Evolutionary conservation across 2,329 filamentous ascomycete genomes (phyloP).

Genomic region (Chaetomiaceae sp.): DNA sequence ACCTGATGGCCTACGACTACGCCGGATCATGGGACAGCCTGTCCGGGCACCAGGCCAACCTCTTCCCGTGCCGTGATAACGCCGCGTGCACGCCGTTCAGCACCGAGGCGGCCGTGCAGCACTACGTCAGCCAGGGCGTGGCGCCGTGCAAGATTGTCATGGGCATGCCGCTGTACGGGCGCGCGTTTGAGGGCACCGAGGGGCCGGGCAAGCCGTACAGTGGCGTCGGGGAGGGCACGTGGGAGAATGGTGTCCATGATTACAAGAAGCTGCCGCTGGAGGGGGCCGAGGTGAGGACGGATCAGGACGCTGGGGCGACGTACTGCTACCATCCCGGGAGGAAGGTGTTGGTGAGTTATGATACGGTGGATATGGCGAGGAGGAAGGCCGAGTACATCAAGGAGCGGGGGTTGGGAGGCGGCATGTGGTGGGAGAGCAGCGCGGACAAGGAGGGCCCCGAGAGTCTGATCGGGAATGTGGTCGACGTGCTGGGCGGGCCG

Average conservation of each 20-base stretch:
- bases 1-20: conserved; percentile 85
- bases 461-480: conserved; percentile 66
- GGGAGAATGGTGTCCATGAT: conserved; percentile 83
- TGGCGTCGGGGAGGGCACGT: conserved; percentile 73
- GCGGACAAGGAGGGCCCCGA: conserved; percentile 62
- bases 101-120: conserved; percentile 63
- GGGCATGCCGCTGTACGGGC: conserved; percentile 89
- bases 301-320: conserved; percentile 62
- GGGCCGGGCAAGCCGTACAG: conserved; percentile 66
- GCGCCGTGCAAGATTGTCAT: conserved; percentile 70
- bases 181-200: conserved; percentile 74
- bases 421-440: conserved; percentile 97
- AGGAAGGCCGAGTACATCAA: conserved; percentile 70
- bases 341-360: conserved; percentile 72
- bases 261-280: conserved; percentile 76
- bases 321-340: conserved; percentile 68
- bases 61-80: conserved; percentile 56
- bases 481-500: conserved; percentile 54
- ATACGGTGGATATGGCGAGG: conserved; percentile 62
- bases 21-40: conserved; percentile 73
- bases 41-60: conserved; percentile 76
- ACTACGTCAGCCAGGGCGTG: conserved; percentile 65
- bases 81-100: conserved; percentile 72
- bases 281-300: conserved; percentile 60
- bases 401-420: conserved; percentile 66